A percentile compares a stretch with the other conserved stretches of the same genome.
These are phyloP conservation scores for Hypericum androsaemum DNA, from an alignment of 345 rosid species.

Conservation along the genomic window DNA sequence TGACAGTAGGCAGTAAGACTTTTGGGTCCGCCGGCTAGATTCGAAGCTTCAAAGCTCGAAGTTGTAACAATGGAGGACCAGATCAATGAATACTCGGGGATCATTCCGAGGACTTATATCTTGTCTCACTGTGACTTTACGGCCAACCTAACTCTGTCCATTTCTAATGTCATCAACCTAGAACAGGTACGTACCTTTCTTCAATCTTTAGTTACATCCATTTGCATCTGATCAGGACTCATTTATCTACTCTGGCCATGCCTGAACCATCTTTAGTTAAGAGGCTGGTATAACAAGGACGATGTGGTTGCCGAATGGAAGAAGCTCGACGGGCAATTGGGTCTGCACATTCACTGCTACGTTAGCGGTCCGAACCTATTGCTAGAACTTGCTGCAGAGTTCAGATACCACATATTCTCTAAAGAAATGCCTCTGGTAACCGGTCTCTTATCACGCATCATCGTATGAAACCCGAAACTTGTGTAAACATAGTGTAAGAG, in stretches of 20 bases:
- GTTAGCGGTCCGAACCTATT: conserved; percentile 66
- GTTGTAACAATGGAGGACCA: conserved; percentile 42
- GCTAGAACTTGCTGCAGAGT: conserved; percentile 70
- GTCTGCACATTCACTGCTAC: conserved; percentile 68
- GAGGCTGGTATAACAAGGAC: conserved; percentile 83
- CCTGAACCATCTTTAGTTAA: conserved; percentile 42
- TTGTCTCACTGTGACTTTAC: conserved; percentile 92
- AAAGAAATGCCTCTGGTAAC: conserved; percentile 84
- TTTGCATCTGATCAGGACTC: background rate
- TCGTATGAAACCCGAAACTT: background rate
- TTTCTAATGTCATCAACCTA: conserved; percentile 62
- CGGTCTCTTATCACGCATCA: background rate
- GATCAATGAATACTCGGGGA: conserved; percentile 29
- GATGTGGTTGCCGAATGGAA: conserved; percentile 97
- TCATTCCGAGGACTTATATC: conserved; percentile 66
- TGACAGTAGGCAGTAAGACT: conserved; percentile 57
- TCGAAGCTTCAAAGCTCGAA: conserved; percentile 73
- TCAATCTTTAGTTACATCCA: background rate
- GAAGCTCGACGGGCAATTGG: conserved; percentile 44
- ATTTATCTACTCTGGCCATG: background rate
- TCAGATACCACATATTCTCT: conserved; percentile 84
- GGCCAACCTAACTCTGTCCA: conserved; percentile 69
- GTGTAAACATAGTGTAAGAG: background rate
- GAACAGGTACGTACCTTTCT: conserved; percentile 44
- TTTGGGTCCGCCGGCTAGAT: conserved; percentile 72